Conservation (phyloP, 2,329 filamentous ascomycete species). For the Penicillium sp. region DNA sequence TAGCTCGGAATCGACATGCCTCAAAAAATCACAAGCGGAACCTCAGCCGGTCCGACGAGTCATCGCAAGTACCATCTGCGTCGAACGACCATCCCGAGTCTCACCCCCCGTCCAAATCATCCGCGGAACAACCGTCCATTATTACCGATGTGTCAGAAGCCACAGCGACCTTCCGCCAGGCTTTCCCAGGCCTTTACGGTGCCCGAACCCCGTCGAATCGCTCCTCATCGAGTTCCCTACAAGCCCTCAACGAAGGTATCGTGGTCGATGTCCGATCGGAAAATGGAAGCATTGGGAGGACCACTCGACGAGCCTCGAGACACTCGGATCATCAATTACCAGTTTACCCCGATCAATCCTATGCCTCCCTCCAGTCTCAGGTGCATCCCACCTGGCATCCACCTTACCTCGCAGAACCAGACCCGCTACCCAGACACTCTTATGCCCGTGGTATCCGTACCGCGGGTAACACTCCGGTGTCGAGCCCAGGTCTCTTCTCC, state of each 20-base stretch:
- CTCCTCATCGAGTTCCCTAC: conserved; percentile 38
- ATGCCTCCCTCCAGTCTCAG: conserved; percentile 40
- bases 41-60: conserved; percentile 18
- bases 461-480: conserved; percentile 41
- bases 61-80: conserved; percentile 13
- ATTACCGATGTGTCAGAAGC: conserved; percentile 24
- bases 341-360: conserved; percentile 43
- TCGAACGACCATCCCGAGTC: conserved; percentile 19
- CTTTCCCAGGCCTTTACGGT: conserved; percentile 29
- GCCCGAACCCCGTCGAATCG: conserved; percentile 34
- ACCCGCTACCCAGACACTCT: conserved; percentile 16
- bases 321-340: conserved; percentile 33
- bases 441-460: conserved; percentile 32
- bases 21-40: conserved; percentile 17
- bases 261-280: conserved; percentile 33
- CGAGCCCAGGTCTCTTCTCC: conserved; percentile 41
- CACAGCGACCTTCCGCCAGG: conserved; percentile 27
- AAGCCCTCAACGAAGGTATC: conserved; percentile 33
- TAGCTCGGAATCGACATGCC: conserved; percentile 20
- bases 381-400: conserved; percentile 35
- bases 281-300: conserved; percentile 20
- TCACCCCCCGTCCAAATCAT: conserved; percentile 19
- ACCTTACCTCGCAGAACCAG: conserved; percentile 32
- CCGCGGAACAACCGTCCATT: conserved; percentile 23
- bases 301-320: conserved; percentile 24